Conservation (phyloP, 2,329 filamentous ascomycete species). For the Orbilia javanica region DNA sequence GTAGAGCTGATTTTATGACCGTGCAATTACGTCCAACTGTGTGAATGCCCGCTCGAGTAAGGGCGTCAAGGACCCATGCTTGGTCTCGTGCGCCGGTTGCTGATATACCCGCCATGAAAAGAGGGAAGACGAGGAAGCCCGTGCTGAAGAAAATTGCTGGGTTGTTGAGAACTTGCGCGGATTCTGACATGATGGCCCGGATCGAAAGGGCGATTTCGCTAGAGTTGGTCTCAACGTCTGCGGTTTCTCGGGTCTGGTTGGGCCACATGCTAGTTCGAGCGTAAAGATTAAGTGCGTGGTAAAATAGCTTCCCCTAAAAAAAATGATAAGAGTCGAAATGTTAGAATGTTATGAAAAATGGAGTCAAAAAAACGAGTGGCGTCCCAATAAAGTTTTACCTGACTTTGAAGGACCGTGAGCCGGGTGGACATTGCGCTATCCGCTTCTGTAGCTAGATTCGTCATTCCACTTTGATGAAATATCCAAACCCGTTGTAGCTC, state of each 20-base stretch:
- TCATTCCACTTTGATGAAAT: slow-evolving; percentile 52
- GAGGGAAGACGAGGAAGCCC: slow-evolving; percentile 69
- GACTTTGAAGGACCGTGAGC: slow-evolving; percentile 63
- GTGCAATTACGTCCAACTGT: slow-evolving; percentile 54
- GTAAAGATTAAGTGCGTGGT: slow-evolving; percentile 69
- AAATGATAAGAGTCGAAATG: slow-evolving; percentile 41
- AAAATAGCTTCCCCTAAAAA: slow-evolving; percentile 67
- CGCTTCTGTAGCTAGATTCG: slow-evolving; percentile 57
- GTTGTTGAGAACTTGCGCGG: slow-evolving; percentile 58
- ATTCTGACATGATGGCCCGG: slow-evolving; percentile 64
- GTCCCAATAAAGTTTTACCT: slow-evolving; percentile 64
- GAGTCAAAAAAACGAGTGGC: slow-evolving; percentile 62
- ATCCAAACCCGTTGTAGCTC: slow-evolving; percentile 51
- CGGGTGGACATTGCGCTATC: slow-evolving; percentile 50
- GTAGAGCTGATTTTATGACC: slow-evolving; percentile 50
- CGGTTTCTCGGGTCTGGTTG: slow-evolving; percentile 66
- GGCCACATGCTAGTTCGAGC: slow-evolving; percentile 71
- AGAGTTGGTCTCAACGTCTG: slow-evolving; percentile 67
- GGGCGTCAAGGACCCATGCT: slow-evolving; percentile 68
- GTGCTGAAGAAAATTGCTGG: slow-evolving; percentile 65
- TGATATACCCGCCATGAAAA: slow-evolving; percentile 71
- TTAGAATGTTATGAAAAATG: slow-evolving; percentile 62
- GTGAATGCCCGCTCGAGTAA: slow-evolving; percentile 62
- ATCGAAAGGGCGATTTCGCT: slow-evolving; percentile 67
- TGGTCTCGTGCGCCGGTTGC: slow-evolving; percentile 66